Percentiles rank a stretch among this genome's conserved stretches.
phyloP scores from a whole-genome alignment of 2,329 filamentous ascomycete species.

The Cytospora piceae region DNA sequence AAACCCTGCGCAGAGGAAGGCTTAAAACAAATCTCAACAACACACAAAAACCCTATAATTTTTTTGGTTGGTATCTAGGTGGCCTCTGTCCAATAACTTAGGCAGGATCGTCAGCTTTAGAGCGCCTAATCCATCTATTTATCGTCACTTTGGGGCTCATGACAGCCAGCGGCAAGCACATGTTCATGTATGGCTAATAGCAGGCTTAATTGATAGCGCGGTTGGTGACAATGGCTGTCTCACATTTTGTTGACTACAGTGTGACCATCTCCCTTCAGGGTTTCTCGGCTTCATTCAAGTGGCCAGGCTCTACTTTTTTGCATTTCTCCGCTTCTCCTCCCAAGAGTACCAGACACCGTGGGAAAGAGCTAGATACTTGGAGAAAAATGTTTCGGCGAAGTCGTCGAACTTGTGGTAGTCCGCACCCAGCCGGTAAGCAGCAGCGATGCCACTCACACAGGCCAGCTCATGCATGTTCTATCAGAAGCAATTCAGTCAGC shows the following conservation, averaged over 20 bases:
- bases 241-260: not conserved
- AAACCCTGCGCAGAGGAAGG: conserved; percentile 17
- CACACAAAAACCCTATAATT: conserved; percentile 22
- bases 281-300: not conserved
- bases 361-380: conserved; percentile 50
- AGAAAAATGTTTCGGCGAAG: conserved; percentile 52
- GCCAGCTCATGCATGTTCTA: conserved; percentile 72
- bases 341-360: conserved; percentile 47
- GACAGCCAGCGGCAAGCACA: not conserved
- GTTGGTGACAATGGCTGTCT: not conserved
- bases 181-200: conserved; percentile 3
- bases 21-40: conserved; percentile 15
- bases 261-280: not conserved
- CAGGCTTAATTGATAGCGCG: not conserved
- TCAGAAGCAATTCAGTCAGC: conserved; percentile 3
- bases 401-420: conserved; percentile 64
- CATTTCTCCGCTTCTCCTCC: conserved; percentile 39
- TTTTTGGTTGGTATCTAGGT: conserved; percentile 26
- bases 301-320: conserved; percentile 9
- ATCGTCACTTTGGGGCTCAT: conserved; percentile 10
- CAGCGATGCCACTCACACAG: conserved; percentile 71
- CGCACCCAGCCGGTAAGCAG: conserved; percentile 70
- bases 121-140: conserved; percentile 29
- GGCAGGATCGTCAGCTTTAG: conserved; percentile 27
- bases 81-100: conserved; percentile 21